These are phyloP conservation scores for Epichloe uncinata DNA, from an alignment of 2,329 filamentous ascomycete species.

Conservation along the genomic window DNA sequence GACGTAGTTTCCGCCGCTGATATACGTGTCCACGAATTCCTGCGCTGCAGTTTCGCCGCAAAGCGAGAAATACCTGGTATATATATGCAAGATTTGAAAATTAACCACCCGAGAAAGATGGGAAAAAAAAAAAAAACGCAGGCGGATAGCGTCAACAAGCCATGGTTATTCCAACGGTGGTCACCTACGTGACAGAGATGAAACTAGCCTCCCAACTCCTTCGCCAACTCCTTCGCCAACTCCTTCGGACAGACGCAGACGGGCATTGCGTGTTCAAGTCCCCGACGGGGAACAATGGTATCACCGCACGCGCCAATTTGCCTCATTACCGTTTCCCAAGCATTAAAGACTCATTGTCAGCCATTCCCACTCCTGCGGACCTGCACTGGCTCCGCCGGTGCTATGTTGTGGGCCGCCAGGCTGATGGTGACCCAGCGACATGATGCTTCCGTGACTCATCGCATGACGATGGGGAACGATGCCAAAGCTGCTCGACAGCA, in stretches of 20 bases:
- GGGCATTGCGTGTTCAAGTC: no score
- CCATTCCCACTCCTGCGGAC: constrained; percentile 97
- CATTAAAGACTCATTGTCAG: constrained; percentile 87
- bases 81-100: not conserved
- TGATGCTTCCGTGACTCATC: constrained; percentile 33
- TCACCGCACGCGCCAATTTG: no score
- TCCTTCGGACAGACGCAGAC: no score
- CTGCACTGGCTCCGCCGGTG: constrained; percentile 42
- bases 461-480: constrained; percentile 40
- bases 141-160: no score
- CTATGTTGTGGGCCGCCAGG: constrained; percentile 32
- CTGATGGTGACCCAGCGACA: constrained; percentile 38
- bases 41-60: no score
- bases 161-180: no score
- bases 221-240: no score
- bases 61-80: not conserved
- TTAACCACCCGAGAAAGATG: not conserved
- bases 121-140: not conserved
- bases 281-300: no score
- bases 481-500: constrained; percentile 39
- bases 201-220: no score
- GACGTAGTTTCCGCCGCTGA: no score
- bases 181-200: no score
- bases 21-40: no score
- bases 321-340: not conserved